Base-by-base conservation (phyloP, 2,329 filamentous ascomycete species). In the Penicillium sp. region DNA sequence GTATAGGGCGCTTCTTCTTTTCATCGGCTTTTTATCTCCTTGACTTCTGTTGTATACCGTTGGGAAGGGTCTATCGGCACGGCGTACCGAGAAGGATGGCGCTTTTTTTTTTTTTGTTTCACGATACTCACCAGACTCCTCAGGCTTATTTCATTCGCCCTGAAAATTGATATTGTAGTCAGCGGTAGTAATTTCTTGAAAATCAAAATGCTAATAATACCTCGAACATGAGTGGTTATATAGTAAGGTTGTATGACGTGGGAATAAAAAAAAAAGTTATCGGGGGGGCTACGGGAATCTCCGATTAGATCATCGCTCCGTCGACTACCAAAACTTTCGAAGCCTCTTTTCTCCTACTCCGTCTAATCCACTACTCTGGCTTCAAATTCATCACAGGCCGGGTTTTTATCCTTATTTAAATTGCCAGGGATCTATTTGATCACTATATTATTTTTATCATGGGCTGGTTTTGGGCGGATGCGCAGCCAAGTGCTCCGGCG, bases 391-490 rank as follows among this genome's bases (percentile, higher is more conserved):
- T 41, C 35, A 13, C 35, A 41, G 11, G 2, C 35, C 9, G 3
- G 9, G 13, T 15, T 41, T 41, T 13, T 15, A 13, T 41, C 5
- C 11, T 15, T 41, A 13, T 15, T 15, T 41, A 4, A 5, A 3
- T 50, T 50, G 21, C 47, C 47, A 26, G 8, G 17, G 21, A 17
- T 21, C 47, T 26, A 15, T 44, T 23, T n/a, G n/a, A 7, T 50
- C 13, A 19, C n/a, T 31, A 54, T 62, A 61, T 44, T 15, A 41
- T 52, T 8, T 58, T 45, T 13, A 45, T 69, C 61, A 90, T 90
- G 88, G 88, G 88, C 71, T 90, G 88, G 88, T 90, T 90, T 70
- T 90, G 88, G 88, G 86, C 87, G 78, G 86, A 90, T 64, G 71
- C 79, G 21, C 74, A 76, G 58, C 68, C 80, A 58, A 74, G 75